Percentiles rank a stretch among this genome's conserved stretches.
Evolutionary conservation across 2,329 filamentous ascomycete genomes (phyloP).

Genomic region (Remersonia thermophila): DNA sequence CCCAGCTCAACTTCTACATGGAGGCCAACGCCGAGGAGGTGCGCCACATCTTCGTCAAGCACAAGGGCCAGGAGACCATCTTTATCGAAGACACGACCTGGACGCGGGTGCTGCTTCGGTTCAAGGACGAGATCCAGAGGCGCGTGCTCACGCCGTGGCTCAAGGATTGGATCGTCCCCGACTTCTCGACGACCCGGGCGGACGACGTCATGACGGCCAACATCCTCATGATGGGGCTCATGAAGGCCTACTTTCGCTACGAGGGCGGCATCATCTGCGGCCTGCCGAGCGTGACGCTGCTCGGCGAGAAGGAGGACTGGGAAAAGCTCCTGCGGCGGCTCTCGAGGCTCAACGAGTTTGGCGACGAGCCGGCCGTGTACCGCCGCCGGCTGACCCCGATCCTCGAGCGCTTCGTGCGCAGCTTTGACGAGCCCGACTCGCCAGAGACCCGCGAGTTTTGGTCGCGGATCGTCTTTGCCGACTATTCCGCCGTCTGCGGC

Average conservation of each 20-base stretch:
- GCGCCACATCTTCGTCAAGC: conserved; percentile 32
- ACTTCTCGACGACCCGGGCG: conserved; percentile 29
- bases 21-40: conserved; percentile 34
- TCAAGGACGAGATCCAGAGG: conserved; percentile 30
- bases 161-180: conserved; percentile 29
- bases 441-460: conserved; percentile 29
- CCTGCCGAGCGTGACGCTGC: conserved; percentile 30
- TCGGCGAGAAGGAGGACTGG: conserved; percentile 30
- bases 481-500: conserved; percentile 20
- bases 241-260: conserved; percentile 29
- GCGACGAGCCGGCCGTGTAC: conserved; percentile 29
- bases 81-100: conserved; percentile 17
- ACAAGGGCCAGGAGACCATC: conserved; percentile 31
- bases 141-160: conserved; percentile 30
- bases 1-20: conserved; percentile 39
- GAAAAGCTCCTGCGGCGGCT: conserved; percentile 27
- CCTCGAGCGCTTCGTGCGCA: conserved; percentile 30
- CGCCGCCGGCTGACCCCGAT: conserved; percentile 30
- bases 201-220: conserved; percentile 29
- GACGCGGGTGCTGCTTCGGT: conserved; percentile 15
- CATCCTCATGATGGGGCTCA: conserved; percentile 33
- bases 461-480: conserved; percentile 28
- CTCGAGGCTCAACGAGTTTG: conserved; percentile 31
- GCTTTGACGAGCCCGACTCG: conserved; percentile 29
- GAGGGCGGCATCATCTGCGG: conserved; percentile 28